Base-by-base conservation (phyloP, 2,329 filamentous ascomycete genomes). In the Fusarium humuli region DNA sequence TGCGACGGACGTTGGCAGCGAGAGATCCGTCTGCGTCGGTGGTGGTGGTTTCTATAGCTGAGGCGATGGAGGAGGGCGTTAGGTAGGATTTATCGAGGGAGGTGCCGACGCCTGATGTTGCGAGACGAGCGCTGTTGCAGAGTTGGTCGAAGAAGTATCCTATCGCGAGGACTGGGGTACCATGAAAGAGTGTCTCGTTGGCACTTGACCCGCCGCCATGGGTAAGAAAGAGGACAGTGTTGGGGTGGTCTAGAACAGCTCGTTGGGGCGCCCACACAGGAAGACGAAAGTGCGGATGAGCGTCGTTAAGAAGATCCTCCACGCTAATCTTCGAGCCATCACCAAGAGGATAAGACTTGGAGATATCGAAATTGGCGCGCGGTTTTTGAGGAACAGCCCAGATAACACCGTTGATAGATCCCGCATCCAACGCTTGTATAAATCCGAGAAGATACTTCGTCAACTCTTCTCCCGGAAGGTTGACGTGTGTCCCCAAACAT, bases 111-210 rank as follows among this genome's bases (percentile, higher is more conserved):
- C 82, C 82, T 0, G 77, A 79, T 1, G 73, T 74, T 3, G 68
- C 69, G 2, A 84, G 75, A 2, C 81, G 77, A 6, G 77, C 70
- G 6, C 73, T 76, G 61, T 83, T 83, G 14, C 73, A 74, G 10
- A 81, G 74, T 63, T 84, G 83, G 52, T 84, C 83, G 34, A 80
- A 81, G 73, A 81, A 84, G 62, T 80, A 78, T 1, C 77, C 77
- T 22, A 84, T 73, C 2, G 68, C 60, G 0, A 84, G 62, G 54
- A 81, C 76, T 0, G 78, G 78, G 2, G 72, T 78, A 1, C 81
- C 81, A 49, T 83, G 80, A 60, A 78, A 83, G 4, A 80, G 60
- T 4, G 75, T 77, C 66, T 84, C 82, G 48, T 83, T 83, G 30
- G 79, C 80, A 34, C 78, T 81, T 14, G 79, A 81, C 1, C 78